phyloP scores from a whole-genome alignment of 78 protist genomes.

The Protostelium mycophagum region DNA sequence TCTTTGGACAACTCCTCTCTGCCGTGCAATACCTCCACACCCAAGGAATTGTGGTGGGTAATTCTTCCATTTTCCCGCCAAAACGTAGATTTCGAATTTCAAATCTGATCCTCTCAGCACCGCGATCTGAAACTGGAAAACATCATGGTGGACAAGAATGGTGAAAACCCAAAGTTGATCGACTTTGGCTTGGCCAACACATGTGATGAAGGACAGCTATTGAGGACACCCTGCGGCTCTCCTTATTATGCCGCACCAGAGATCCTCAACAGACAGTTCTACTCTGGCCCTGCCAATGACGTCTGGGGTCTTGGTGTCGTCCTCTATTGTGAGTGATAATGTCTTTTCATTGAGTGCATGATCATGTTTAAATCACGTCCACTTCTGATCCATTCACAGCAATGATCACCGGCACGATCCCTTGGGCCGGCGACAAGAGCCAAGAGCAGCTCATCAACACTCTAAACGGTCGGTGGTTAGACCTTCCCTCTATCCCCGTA shows the following conservation, averaged over 20 bases:
- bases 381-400: background rate
- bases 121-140: slow-evolving; percentile 90
- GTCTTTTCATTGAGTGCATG: background rate
- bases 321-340: slow-evolving; percentile 16
- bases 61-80: no score
- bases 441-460: background rate
- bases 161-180: background rate
- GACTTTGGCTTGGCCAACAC: slow-evolving; percentile 79
- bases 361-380: no score
- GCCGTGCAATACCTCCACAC: slow-evolving; percentile 63
- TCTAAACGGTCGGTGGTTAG: background rate
- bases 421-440: background rate
- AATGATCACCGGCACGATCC: background rate
- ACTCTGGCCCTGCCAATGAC: slow-evolving; percentile 64
- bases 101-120: slow-evolving; percentile 32
- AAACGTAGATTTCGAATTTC: background rate
- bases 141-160: slow-evolving; percentile 49
- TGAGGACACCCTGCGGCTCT: slow-evolving; percentile 77
- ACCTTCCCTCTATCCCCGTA: background rate
- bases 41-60: slow-evolving; percentile 27
- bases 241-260: slow-evolving; percentile 87
- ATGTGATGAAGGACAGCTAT: slow-evolving; percentile 34
- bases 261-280: slow-evolving; percentile 53
- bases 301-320: slow-evolving; percentile 68
- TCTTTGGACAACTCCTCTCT: slow-evolving; percentile 51